Evolutionary conservation across 331 rosid genomes (phyloP).

Genomic region (Erythrophleum ivorense): DNA sequence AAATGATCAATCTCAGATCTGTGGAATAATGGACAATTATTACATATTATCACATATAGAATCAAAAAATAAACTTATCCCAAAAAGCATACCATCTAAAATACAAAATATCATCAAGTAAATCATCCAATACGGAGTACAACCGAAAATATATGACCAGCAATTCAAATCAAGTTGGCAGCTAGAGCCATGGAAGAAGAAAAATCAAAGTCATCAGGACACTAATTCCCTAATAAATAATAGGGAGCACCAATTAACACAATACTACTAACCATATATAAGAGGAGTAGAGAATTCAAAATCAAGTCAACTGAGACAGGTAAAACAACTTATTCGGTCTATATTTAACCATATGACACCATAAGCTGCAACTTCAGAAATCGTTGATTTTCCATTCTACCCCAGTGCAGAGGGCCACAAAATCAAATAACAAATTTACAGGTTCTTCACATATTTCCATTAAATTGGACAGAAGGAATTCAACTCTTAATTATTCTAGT

Average conservation of each 20-base stretch:
- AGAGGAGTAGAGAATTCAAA: background rate
- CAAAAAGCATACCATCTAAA: slow-evolving; percentile 13
- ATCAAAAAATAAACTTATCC: slow-evolving; percentile 22
- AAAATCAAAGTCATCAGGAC: slow-evolving; percentile 17
- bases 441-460: background rate
- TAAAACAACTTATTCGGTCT: background rate
- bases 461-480: background rate
- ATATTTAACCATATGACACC: slow-evolving; percentile 11
- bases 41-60: slow-evolving; percentile 23
- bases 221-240: background rate
- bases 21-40: slow-evolving; percentile 40
- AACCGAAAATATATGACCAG: background rate
- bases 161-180: background rate
- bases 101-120: background rate
- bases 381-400: slow-evolving; percentile 3
- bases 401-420: background rate
- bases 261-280: background rate
- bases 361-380: background rate
- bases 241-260: background rate
- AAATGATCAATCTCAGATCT: slow-evolving; percentile 89
- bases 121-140: background rate
- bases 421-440: background rate
- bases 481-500: background rate
- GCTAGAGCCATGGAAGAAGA: background rate
- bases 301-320: background rate